These are phyloP conservation scores for Carex cristatella DNA, from an alignment of 176 grass and related monocot genomes.

Conservation along the genomic window DNA sequence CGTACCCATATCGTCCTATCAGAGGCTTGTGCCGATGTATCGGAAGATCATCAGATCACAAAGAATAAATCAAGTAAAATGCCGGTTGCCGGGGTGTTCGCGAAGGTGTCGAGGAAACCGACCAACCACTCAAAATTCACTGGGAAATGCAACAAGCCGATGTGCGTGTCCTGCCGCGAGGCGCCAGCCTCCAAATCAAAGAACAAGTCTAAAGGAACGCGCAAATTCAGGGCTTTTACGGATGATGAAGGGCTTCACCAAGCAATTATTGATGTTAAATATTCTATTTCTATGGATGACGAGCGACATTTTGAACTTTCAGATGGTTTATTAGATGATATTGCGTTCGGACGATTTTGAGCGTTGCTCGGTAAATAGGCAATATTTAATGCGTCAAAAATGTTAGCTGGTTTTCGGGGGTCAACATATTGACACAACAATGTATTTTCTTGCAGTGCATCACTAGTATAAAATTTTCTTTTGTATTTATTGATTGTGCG, in stretches of 20 bases:
- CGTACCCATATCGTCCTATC: constrained; percentile 1
- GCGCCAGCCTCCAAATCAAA: background rate
- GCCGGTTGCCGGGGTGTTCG: constrained; percentile 5
- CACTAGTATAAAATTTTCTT: too few species aligned
- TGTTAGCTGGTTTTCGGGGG: too few species aligned
- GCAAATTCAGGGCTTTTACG: background rate
- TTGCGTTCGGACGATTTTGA: too few species aligned
- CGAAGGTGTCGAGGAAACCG: constrained; percentile 22
- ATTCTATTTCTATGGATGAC: too few species aligned
- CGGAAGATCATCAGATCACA: background rate
- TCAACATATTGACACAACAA: too few species aligned
- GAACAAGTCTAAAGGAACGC: background rate
- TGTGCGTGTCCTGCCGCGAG: background rate
- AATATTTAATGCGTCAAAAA: too few species aligned
- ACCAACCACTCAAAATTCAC: constrained; percentile 39
- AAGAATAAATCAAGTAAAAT: background rate
- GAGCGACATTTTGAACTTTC: too few species aligned
- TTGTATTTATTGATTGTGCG: too few species aligned
- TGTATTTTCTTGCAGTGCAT: too few species aligned
- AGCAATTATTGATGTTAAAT: background rate
- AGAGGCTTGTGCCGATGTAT: background rate
- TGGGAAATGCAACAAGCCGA: background rate
- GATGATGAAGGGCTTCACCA: background rate
- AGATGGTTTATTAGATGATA: too few species aligned
- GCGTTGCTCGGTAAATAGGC: too few species aligned